These are phyloP conservation scores for Mucor velutinosus DNA, from an alignment of 371 early-diverging fungal species.

Conservation along the genomic window DNA sequence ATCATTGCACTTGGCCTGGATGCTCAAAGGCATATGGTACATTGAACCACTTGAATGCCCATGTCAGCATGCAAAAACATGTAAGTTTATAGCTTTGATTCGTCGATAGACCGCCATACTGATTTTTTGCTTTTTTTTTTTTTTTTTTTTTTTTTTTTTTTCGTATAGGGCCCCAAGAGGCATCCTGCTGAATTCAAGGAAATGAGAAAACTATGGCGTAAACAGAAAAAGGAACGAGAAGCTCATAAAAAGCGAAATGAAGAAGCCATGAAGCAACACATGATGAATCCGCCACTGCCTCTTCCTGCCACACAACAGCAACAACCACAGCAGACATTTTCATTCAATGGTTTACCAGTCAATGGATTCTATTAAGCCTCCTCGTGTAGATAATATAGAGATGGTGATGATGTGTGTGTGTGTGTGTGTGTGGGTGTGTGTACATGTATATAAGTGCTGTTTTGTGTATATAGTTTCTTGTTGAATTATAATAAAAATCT, in stretches of 20 bases:
- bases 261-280: conserved; percentile 35
- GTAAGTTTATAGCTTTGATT: no score
- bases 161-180: conserved; percentile 39
- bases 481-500: background rate
- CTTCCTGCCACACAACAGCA: conserved; percentile 1
- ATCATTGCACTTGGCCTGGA: conserved; percentile 63
- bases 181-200: conserved; percentile 66
- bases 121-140: no score
- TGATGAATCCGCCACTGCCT: conserved; percentile 3
- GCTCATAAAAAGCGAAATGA: conserved; percentile 35
- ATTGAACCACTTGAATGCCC: conserved; percentile 73
- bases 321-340: background rate
- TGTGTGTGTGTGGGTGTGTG: background rate
- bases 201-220: conserved; percentile 58
- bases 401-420: background rate
- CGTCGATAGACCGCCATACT: no score
- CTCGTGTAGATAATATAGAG: background rate
- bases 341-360: background rate
- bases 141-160: no score
- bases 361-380: background rate
- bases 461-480: background rate
- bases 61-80: conserved; percentile 76
- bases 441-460: background rate
- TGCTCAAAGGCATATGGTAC: conserved; percentile 76
- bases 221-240: conserved; percentile 54